Conservation (phyloP, 306 rosid genomes). For the Chamaecrista fasciculata region DNA sequence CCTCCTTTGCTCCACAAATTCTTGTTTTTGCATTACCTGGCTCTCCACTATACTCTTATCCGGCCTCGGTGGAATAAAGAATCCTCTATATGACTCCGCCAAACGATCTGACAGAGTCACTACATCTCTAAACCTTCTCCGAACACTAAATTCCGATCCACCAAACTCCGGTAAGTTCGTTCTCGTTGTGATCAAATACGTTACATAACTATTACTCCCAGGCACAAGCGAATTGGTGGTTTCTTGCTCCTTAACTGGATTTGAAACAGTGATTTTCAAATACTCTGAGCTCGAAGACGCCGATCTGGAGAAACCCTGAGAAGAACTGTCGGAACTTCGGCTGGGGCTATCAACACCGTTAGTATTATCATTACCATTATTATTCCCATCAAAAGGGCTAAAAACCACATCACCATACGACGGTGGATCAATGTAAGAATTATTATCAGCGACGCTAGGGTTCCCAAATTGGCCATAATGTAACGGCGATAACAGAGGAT, state of each 20-base stretch:
- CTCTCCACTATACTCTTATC: slow-evolving; percentile 95
- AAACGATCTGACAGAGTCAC: slow-evolving; percentile 84
- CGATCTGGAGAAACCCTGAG: slow-evolving; percentile 49
- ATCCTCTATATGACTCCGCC: slow-evolving; percentile 84
- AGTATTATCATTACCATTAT: slow-evolving; percentile 24
- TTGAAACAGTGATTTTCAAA: slow-evolving; percentile 70
- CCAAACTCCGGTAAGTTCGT: slow-evolving; percentile 76
- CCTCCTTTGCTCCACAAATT: slow-evolving; percentile 95
- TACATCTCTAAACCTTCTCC: slow-evolving; percentile 81
- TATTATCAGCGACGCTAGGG: slow-evolving; percentile 40
- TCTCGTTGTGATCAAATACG: slow-evolving; percentile 80
- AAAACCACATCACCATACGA: slow-evolving; percentile 62
- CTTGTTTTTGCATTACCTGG: slow-evolving; percentile 99
- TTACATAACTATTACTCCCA: slow-evolving; percentile 60
- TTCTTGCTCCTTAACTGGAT: slow-evolving; percentile 85
- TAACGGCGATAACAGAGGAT: slow-evolving; percentile 55
- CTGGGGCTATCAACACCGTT: slow-evolving; percentile 60
- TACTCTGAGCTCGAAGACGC: slow-evolving; percentile 55
- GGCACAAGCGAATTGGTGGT: slow-evolving; percentile 80
- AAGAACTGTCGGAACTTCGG: slow-evolving; percentile 42
- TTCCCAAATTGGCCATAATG: slow-evolving; percentile 23
- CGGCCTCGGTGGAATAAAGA: slow-evolving; percentile 91
- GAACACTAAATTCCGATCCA: slow-evolving; percentile 64
- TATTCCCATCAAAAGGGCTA: slow-evolving; percentile 49
- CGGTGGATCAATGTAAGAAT: slow-evolving; percentile 62